Evolutionary conservation across 1,139 yeast genomes (phyloP).

Genomic region (Pichiaceae sp.): DNA sequence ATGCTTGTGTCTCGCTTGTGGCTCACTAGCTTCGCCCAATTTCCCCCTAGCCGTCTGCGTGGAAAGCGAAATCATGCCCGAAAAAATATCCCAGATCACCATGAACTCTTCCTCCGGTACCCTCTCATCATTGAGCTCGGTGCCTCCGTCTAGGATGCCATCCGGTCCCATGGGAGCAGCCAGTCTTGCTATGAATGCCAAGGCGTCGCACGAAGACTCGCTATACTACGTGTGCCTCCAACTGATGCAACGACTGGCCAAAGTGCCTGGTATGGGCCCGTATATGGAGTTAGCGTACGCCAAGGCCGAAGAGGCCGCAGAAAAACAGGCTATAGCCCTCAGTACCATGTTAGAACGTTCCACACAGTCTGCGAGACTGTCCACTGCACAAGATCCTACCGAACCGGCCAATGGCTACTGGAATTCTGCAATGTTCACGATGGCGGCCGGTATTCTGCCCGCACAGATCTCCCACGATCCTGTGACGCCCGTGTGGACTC

Average conservation of each 20-base stretch:
- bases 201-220: slow-evolving; percentile 62
- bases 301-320: slow-evolving; percentile 62
- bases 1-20: too few relatives aligned
- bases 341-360: slow-evolving; percentile 4
- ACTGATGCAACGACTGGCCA: slow-evolving; percentile 49
- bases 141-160: slow-evolving; percentile 18
- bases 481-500: slow-evolving; percentile 81
- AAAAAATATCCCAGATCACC: not conserved
- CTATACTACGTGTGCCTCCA: slow-evolving; percentile 63
- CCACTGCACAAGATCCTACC: slow-evolving; percentile 1
- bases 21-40: too few relatives aligned
- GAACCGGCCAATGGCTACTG: slow-evolving; percentile 14
- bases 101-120: slow-evolving; percentile 2
- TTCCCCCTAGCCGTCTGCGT: too few relatives aligned
- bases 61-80: slow-evolving; percentile 1
- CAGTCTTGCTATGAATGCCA: slow-evolving; percentile 46
- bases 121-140: slow-evolving; percentile 2
- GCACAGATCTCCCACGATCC: slow-evolving; percentile 77
- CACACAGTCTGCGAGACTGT: not conserved
- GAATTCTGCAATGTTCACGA: slow-evolving; percentile 39
- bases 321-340: slow-evolving; percentile 61
- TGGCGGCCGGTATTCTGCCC: slow-evolving; percentile 70
- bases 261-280: slow-evolving; percentile 65
- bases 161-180: slow-evolving; percentile 38
- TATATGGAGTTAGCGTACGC: slow-evolving; percentile 53